These are phyloP conservation scores for Naganishia cerealis DNA, from an alignment of 1,284 basidiomycete genomes.

Conservation along the genomic window DNA sequence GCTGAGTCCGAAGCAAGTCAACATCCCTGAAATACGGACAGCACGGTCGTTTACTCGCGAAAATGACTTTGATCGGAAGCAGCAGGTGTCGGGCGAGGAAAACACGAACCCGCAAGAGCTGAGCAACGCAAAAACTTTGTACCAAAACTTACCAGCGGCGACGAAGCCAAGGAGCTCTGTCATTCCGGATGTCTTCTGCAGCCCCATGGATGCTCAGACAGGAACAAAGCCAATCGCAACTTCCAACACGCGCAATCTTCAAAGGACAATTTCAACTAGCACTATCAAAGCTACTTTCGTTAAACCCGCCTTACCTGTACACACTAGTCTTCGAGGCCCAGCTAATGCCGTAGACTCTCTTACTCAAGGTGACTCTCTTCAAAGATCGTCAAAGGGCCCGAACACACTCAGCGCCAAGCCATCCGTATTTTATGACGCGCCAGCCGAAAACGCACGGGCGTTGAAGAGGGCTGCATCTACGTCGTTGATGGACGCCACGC, in stretches of 20 bases:
- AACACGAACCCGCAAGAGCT: not conserved
- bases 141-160: not conserved
- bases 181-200: constrained; percentile 17
- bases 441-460: constrained; percentile 2
- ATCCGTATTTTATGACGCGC: constrained; percentile 20
- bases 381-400: not conserved
- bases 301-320: constrained; percentile 13
- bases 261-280: constrained; percentile 2
- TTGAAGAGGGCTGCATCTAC: constrained; percentile 11
- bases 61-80: not conserved
- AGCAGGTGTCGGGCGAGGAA: not conserved
- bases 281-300: constrained; percentile 21
- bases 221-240: not conserved
- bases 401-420: constrained; percentile 20
- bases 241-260: constrained; percentile 1
- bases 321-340: constrained; percentile 8
- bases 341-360: not conserved
- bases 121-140: not conserved
- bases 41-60: constrained; percentile 14
- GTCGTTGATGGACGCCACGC: constrained; percentile 23
- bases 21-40: constrained; percentile 11
- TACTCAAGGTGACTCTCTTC: not conserved
- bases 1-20: constrained; percentile 26
- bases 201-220: not conserved
- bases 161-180: constrained; percentile 3